These are phyloP conservation scores for Naematelia encephala DNA, from an alignment of 768 basidiomycete species.

Conservation along the genomic window DNA sequence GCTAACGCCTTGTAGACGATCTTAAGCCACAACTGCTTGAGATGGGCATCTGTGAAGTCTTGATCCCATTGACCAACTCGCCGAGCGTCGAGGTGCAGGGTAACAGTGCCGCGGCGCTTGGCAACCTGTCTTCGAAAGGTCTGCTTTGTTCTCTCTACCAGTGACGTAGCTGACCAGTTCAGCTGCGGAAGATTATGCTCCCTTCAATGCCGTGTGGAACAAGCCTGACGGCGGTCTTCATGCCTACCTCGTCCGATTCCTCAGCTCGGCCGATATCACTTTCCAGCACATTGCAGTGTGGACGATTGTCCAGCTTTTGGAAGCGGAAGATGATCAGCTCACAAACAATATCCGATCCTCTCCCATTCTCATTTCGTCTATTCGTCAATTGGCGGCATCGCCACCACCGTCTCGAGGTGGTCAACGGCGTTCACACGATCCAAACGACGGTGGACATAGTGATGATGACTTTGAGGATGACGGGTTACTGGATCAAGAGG, in stretches of 20 bases:
- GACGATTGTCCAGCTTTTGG: constrained; percentile 96
- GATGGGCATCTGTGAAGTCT: constrained; percentile 96
- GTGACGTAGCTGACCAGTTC: neutral
- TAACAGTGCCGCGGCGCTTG: constrained; percentile 94
- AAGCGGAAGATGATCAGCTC: constrained; percentile 90
- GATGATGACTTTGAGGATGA: constrained; percentile 67
- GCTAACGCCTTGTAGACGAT: constrained; percentile 64
- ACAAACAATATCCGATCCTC: constrained; percentile 87
- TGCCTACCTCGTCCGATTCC: constrained; percentile 86
- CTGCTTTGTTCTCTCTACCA: constrained; percentile 16
- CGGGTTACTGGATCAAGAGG: constrained; percentile 54
- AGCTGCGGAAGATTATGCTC: constrained; percentile 72
- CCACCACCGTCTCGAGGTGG: constrained; percentile 38
- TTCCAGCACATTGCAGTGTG: constrained; percentile 99
- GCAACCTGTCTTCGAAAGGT: constrained; percentile 97
- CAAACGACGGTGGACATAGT: constrained; percentile 57
- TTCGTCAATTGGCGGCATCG: constrained; percentile 69
- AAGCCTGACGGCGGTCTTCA: constrained; percentile 97
- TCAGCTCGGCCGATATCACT: constrained; percentile 87
- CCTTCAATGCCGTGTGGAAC: constrained; percentile 97
- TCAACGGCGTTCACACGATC: constrained; percentile 13
- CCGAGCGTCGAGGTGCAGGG: constrained; percentile 97
- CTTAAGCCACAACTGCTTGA: constrained; percentile 93
- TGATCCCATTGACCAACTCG: constrained; percentile 95
- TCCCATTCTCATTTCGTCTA: constrained; percentile 73